Evolutionary conservation across 371 early-diverging fungal species (phyloP), one percentile per base, ranked within the genome.

Genomic region (Spraguea lophii): DNA sequence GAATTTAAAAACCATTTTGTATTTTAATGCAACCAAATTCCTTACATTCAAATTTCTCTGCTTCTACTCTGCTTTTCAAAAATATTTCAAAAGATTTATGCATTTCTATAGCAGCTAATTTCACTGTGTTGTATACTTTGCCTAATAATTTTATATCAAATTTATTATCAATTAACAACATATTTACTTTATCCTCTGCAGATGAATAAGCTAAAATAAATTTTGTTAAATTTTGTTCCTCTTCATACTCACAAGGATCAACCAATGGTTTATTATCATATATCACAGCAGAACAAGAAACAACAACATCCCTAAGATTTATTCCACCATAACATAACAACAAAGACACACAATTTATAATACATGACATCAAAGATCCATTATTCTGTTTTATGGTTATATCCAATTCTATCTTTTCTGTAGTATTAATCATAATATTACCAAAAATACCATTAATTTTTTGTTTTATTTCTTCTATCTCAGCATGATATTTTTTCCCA

Each of bases 261-360:
- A 43, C 20, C 3, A 43, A 7, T 4, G 26, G 16, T 24, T 12
- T 43, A 13, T 21, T 6, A 19, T 22, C 3, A 22, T 12, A 22
- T 3, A 43, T 12, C 4, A 10, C n/a, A 21, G 13, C 15, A 21
- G 43, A 17, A 12, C 6, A 12, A 10, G 13, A 6, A 15, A 43
- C 22, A 43, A 13, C n/a, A 3, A 53, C 21, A 41, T 65, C 65
- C 40, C 0, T 32, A 9, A 65, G 4, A 9, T 51, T 32, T 12
- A 65, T 34, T 10, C 60, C 54, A 40, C 15, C 19, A 49, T 57
- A 56, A 37, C 45, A 49, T 27, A 59, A 17, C 32, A 17, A 22
- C 10, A 65, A 3, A 10, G 52, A 45, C 3, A 52, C 39, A 36
- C 48, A 57, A 19, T 65, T 65, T 16, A 65, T 34, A 22, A 60